These are phyloP conservation scores for Mycocentrospora acerina DNA, from an alignment of 2,329 filamentous ascomycete genomes.

Conservation along the genomic window DNA sequence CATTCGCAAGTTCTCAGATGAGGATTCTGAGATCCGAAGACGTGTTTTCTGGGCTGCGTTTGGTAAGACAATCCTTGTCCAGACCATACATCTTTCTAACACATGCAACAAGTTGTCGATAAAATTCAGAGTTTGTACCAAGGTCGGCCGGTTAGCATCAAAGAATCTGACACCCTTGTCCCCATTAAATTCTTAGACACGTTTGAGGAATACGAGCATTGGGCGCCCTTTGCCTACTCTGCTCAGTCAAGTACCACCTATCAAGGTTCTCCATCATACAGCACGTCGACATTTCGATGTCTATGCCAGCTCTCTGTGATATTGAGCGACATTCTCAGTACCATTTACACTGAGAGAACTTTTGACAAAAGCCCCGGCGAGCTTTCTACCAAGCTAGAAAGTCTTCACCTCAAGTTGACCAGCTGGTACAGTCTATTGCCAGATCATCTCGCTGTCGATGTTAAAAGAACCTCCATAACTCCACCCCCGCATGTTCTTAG, in stretches of 20 bases:
- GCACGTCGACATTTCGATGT: slow-evolving; percentile 47
- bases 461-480: slow-evolving; percentile 25
- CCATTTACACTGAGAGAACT: slow-evolving; percentile 44
- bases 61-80: slow-evolving; percentile 10
- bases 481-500: slow-evolving; percentile 41
- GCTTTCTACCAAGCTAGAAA: slow-evolving; percentile 41
- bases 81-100: slow-evolving; percentile 4
- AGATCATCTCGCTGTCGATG: slow-evolving; percentile 45
- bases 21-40: slow-evolving; percentile 49
- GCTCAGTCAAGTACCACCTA: slow-evolving; percentile 27
- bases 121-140: slow-evolving; percentile 60
- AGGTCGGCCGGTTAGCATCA: slow-evolving; percentile 53
- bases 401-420: slow-evolving; percentile 46
- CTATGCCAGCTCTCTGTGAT: slow-evolving; percentile 51
- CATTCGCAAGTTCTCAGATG: slow-evolving; percentile 43
- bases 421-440: slow-evolving; percentile 49
- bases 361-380: slow-evolving; percentile 35
- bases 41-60: slow-evolving; percentile 53
- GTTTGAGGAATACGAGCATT: slow-evolving; percentile 57
- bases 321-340: slow-evolving; percentile 44
- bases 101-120: slow-evolving; percentile 42
- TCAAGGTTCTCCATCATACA: slow-evolving; percentile 44
- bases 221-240: slow-evolving; percentile 48
- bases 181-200: slow-evolving; percentile 52
- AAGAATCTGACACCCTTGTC: slow-evolving; percentile 50